Base-by-base conservation (phyloP, 495 filamentous ascomycete species). In the Barbatosphaeria neglecta region DNA sequence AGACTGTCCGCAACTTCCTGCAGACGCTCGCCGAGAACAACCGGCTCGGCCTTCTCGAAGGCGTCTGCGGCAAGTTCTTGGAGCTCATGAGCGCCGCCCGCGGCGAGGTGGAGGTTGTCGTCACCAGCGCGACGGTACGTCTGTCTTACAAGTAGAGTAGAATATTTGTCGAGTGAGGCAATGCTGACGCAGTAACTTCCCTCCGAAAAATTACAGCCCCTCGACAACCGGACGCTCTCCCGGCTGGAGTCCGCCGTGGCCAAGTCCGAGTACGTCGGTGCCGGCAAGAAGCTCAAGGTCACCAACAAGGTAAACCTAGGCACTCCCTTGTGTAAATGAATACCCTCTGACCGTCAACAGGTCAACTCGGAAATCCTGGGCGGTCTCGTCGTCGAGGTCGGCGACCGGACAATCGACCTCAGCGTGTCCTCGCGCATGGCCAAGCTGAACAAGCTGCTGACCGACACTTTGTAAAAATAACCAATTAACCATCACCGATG, bases 361-460 rank as follows among this genome's bases (percentile, higher is more conserved):
- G 82, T 97, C 63, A 87, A 95, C 78, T 78, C 90, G 48, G 90
- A 95, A 37, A 92, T 97, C 59, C 67, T 93, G 47, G 92, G 92
- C 42, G 92, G 92, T 18, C 82, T 98, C 43, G 68, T 98, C 51
- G 92, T 98, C 58, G 90, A 98, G 68, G 86, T 98, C 56, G 90
- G 89, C 58, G 93, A 95, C 76, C 84, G 93, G 58, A 97, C 92
- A 61, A 92, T 98, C 61, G 92, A 98, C 69, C 84, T 96, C 49
- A 90, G 84, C 72, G 87, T 98, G 56, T 92, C 92, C 13, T 73
- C 86, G 61, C 92, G 87, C 80, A 84, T 98, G 69, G 75, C 85
- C 66, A 93, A 88, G 78, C 84, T 97, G 81, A 98, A 97, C 85
- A 98, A 98, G 82, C 83, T 95, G 62, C 83, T 98, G 58, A 87